Percentiles rank a stretch among this genome's conserved stretches.
phyloP scores from a whole-genome alignment of 2,329 filamentous ascomycete species.

The Colletotrichum eleusines region DNA sequence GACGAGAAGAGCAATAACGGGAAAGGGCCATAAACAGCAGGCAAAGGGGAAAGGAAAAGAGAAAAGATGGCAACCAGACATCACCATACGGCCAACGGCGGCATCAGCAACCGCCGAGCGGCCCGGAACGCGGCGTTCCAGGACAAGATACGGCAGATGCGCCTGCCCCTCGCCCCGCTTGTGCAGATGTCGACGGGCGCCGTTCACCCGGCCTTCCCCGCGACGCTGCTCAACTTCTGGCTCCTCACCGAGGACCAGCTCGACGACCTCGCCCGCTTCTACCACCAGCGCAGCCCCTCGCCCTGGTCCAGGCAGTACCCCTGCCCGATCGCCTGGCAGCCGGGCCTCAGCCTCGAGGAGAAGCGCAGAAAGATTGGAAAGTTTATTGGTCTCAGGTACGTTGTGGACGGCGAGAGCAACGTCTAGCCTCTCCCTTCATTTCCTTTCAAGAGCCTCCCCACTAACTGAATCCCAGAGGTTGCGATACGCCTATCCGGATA shows the following conservation, averaged over 20 bases:
- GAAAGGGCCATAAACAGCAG: not conserved
- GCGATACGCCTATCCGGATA: slow-evolving; percentile 40
- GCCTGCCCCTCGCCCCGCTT: slow-evolving; percentile 74
- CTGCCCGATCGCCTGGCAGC: slow-evolving; percentile 73
- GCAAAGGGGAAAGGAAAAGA: slow-evolving; percentile 21
- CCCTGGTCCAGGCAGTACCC: slow-evolving; percentile 72
- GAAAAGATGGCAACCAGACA: slow-evolving; percentile 38
- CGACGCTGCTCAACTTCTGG: slow-evolving; percentile 77
- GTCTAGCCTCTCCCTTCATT: slow-evolving; percentile 25
- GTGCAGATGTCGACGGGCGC: slow-evolving; percentile 71
- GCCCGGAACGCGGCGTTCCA: slow-evolving; percentile 64
- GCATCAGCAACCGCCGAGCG: slow-evolving; percentile 53
- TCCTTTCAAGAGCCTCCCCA: slow-evolving; percentile 4
- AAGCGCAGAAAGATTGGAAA: slow-evolving; percentile 79
- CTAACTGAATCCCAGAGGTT: slow-evolving; percentile 29
- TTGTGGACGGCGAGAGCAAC: slow-evolving; percentile 57
- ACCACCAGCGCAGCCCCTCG: slow-evolving; percentile 75
- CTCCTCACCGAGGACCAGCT: slow-evolving; percentile 78
- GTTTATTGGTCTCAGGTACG: slow-evolving; percentile 79
- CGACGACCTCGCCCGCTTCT: slow-evolving; percentile 77
- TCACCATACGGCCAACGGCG: slow-evolving; percentile 37
- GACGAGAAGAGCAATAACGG: not conserved
- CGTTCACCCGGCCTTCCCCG: slow-evolving; percentile 75
- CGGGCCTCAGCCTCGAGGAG: slow-evolving; percentile 67
- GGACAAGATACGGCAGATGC: slow-evolving; percentile 74